Evolutionary conservation across 352 stramenopile species (phyloP), one percentile per base, ranked within the genome.

Genomic region (Pythium utonaiense): DNA sequence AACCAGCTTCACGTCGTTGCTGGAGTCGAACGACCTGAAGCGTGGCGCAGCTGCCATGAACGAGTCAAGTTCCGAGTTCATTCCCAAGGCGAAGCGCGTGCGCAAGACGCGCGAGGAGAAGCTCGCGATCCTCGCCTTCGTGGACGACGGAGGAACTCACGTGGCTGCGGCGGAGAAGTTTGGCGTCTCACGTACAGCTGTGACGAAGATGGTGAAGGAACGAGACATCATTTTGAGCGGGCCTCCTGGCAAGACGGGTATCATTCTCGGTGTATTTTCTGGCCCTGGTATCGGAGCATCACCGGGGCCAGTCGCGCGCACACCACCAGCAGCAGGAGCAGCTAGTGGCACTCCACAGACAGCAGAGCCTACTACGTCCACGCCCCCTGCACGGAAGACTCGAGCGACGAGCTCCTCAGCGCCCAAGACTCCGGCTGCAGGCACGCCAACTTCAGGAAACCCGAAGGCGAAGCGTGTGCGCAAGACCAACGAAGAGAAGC

Each of bases 171-270:
- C 85, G 0, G 83, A 91, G 54, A 89, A 89, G 53, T 94, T 91
- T 36, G 83, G 83, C 16, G 80, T 94, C 27, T 94, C 85, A 0
- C 76, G 85, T 19, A 90, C 85, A 1, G 85, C 85, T 0, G 85
- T 94, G 59, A 94, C 85, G 5, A 94, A 92, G 59, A 92, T 94
- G 79, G 80, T 94, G 21, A 94, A 94, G 60, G 85, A 94, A 56
- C 79, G 83, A 4, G 77, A 81, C 2, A 81, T 83, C 28, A 92
- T 92, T 41, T 62, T 70, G 44, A 64, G 64, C 30, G 64, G 53
- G 1, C 25, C 60, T 3, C 44, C 57, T 2, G 64, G 53, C 3
- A 69, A 69, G 34, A 54, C 53, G 4, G 53, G 24, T 27, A 40
- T 45, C 3, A 33, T 52, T 8, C 62, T 57, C 28, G 36, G 42